These are phyloP conservation scores for Sphagnum fallax DNA, from an alignment of 228 moss, liverwort and hornwort genomes.

Conservation along the genomic window DNA sequence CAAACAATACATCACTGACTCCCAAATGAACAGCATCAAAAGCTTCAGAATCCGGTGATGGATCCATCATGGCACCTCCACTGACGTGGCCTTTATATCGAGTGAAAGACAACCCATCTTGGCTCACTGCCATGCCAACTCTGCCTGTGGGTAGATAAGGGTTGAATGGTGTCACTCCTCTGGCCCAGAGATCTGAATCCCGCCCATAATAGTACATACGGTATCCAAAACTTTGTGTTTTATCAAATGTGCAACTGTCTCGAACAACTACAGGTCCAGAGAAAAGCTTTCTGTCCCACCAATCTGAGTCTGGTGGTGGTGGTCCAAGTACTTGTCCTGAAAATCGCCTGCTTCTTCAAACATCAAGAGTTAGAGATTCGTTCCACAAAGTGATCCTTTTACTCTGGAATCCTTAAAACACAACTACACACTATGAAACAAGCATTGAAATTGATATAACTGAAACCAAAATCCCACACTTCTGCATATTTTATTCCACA, in stretches of 20 bases:
- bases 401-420: neutral
- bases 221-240: constrained; percentile 3
- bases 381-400: neutral
- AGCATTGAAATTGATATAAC: neutral
- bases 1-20: constrained; percentile 40
- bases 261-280: constrained; percentile 41
- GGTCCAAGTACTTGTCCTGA: constrained; percentile 37
- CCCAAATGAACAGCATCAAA: constrained; percentile 63
- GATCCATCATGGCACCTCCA: constrained; percentile 60
- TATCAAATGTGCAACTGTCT: neutral
- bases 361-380: too few species aligned
- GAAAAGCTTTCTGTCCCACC: constrained; percentile 47
- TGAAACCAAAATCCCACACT: too few species aligned
- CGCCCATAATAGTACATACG: constrained; percentile 65
- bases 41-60: constrained; percentile 26
- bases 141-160: constrained; percentile 37
- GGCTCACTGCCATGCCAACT: constrained; percentile 43
- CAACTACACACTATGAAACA: neutral
- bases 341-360: constrained; percentile 13
- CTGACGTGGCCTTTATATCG: constrained; percentile 35
- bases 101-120: constrained; percentile 35
- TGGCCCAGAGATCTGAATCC: constrained; percentile 31
- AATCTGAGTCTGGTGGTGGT: constrained; percentile 31
- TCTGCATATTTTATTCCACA: neutral
- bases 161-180: constrained; percentile 46